Conservation (phyloP, 768 basidiomycete species). For the Tricholoma matsutake region DNA sequence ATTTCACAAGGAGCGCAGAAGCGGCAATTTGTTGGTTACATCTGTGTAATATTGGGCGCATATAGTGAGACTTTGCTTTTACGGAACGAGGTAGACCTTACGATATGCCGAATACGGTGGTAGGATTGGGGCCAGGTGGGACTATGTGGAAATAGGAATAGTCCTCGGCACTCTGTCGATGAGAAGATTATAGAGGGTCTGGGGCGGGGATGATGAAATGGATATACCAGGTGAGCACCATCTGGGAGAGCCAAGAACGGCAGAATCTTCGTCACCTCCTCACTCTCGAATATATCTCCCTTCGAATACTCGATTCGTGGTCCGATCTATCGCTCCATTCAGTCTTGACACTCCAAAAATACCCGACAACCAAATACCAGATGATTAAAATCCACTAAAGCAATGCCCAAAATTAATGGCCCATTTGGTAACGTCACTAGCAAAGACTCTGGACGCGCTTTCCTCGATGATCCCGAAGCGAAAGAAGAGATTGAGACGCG, state of each 20-base stretch:
- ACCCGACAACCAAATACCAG: slow-evolving; percentile 48
- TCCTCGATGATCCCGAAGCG: slow-evolving; percentile 61
- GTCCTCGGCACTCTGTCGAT: slow-evolving; percentile 76
- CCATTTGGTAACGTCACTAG: slow-evolving; percentile 56
- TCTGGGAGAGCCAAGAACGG: slow-evolving; percentile 97
- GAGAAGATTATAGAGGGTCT: background rate
- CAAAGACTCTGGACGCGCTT: slow-evolving; percentile 78
- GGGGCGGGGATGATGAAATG: slow-evolving; percentile 3
- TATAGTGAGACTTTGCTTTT: background rate
- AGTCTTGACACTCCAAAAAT: slow-evolving; percentile 8
- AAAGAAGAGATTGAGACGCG: slow-evolving; percentile 61
- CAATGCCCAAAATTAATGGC: slow-evolving; percentile 79
- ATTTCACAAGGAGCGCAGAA: slow-evolving; percentile 70
- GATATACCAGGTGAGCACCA: slow-evolving; percentile 87
- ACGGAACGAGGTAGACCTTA: slow-evolving; percentile 33
- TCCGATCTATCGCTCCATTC: slow-evolving; percentile 60
- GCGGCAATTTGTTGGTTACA: slow-evolving; percentile 95
- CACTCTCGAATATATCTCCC: slow-evolving; percentile 79
- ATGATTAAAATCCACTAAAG: slow-evolving; percentile 95
- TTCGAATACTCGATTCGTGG: slow-evolving; percentile 85
- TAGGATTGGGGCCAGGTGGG: slow-evolving; percentile 62
- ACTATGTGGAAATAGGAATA: slow-evolving; percentile 96
- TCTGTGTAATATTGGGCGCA: slow-evolving; percentile 32
- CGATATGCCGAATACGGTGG: slow-evolving; percentile 96
- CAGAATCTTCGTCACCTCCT: slow-evolving; percentile 79